Evolutionary conservation across 495 filamentous ascomycete species (phyloP), one percentile per base, ranked within the genome.

Genomic region (Daldinia concentrica): DNA sequence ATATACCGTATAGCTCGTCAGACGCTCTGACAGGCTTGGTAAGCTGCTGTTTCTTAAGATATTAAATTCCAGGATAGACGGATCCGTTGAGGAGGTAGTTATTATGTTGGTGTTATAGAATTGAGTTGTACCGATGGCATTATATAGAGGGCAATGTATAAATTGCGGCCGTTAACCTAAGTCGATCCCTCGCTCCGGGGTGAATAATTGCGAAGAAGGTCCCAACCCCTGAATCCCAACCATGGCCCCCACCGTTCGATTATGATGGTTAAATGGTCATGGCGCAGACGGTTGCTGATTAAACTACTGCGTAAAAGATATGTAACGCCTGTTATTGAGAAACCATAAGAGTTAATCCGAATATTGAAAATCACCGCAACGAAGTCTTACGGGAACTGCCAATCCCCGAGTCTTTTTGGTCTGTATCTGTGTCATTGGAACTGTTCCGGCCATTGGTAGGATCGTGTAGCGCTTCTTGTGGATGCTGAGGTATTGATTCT

Each of bases 351-450:
- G 6, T 22, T 7, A 6, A n/a, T 17, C 7, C 58, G 17, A 26
- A 59, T 26, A 0, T 24, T 26, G 19, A 17, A 17, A 22, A 58
- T 58, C 37, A 48, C 22, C 6, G 57, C 17, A 66, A 7, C 22
- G 34, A 39, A 19, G 22, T 56, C 29, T 60, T 67, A 3, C 32
- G 39, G n/a, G 54, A 19, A 22, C n/a, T 39, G 4, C 11, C 34
- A 34, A 6, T 26, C n/a, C 59, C 55, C 22, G 45, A 24, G 24
- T 26, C 54, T 64, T 65, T 68, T 34, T 27, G 17, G 17, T 57
- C 50, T 17, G 8, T n/a, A 75, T 90, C 88, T 62, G 83, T 80
- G 9, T 90, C 74, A 63, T 85, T 83, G 66, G 79, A 69, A 58
- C 81, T 74, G 4, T 72, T 67, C 30, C 50, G 62, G 27, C 69